These are phyloP conservation scores for Schoenoplectus triqueter DNA, from an alignment of 202 grass and related monocot species.

Conservation along the genomic window DNA sequence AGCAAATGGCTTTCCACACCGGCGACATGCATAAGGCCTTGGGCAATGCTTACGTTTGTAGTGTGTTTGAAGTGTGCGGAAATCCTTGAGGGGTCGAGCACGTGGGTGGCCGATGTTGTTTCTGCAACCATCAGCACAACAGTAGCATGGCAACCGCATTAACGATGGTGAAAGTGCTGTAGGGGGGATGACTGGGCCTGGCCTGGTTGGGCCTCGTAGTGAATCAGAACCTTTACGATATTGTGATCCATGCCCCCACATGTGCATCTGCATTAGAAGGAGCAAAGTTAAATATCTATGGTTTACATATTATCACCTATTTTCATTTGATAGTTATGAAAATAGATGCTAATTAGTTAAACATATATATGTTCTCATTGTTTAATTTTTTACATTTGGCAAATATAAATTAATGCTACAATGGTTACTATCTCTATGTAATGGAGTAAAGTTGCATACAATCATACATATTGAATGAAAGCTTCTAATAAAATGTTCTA, in stretches of 20 bases:
- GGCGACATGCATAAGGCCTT: constrained; percentile 76
- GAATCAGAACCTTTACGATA: constrained; percentile 92
- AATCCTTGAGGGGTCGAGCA: constrained; percentile 88
- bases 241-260: constrained; percentile 99
- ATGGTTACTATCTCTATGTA: constrained; percentile 1
- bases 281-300: constrained; percentile 4
- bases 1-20: constrained; percentile 85
- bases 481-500: not conserved
- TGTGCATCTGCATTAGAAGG: constrained; percentile 70
- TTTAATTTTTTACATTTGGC: not conserved
- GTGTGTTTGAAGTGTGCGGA: constrained; percentile 97
- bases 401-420: not conserved
- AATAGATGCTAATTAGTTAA: not conserved
- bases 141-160: constrained; percentile 92
- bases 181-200: constrained; percentile 30
- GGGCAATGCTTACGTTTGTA: constrained; percentile 92
- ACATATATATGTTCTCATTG: not conserved
- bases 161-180: constrained; percentile 66
- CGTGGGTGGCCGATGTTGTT: constrained; percentile 95
- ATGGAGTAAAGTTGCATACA: not conserved
- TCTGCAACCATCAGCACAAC: constrained; percentile 86
- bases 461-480: not conserved
- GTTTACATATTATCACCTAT: constrained; percentile 1
- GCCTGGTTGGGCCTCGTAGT: constrained; percentile 54
- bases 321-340: not conserved